These are phyloP conservation scores for Antrodiella citrinella DNA, from an alignment of 768 basidiomycete species.

Conservation along the genomic window DNA sequence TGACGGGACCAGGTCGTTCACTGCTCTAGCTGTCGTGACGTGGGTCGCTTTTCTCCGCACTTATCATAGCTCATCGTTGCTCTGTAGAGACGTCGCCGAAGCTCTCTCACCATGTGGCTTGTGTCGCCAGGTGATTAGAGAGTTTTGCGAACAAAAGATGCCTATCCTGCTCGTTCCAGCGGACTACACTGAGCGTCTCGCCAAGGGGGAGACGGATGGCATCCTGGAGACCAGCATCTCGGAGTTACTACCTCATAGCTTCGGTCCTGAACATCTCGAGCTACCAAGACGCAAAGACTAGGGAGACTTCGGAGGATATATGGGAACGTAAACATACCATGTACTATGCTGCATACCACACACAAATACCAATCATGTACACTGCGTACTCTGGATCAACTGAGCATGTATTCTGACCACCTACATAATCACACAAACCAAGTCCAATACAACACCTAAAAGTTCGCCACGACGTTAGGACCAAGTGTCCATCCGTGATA, in stretches of 20 bases:
- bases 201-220: slow-evolving; percentile 37
- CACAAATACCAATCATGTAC: no score
- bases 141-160: slow-evolving; percentile 72
- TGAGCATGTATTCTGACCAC: no score
- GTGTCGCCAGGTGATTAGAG: slow-evolving; percentile 85
- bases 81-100: slow-evolving; percentile 53
- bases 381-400: no score
- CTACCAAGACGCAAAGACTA: slow-evolving; percentile 25
- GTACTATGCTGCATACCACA: background rate
- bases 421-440: no score
- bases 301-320: background rate
- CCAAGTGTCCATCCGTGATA: no score
- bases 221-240: slow-evolving; percentile 59
- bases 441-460: no score
- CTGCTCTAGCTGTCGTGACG: slow-evolving; percentile 77
- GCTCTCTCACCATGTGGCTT: slow-evolving; percentile 85
- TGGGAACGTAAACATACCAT: background rate
- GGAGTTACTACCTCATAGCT: slow-evolving; percentile 75
- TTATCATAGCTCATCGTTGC: background rate
- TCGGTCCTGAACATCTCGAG: slow-evolving; percentile 80
- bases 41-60: slow-evolving; percentile 28
- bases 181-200: slow-evolving; percentile 39
- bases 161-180: slow-evolving; percentile 66
- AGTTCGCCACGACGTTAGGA: no score
- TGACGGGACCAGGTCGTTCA: slow-evolving; percentile 64